Base-by-base conservation (phyloP, 2,329 filamentous ascomycete species). In the Trichoderma atrobrunneum region DNA sequence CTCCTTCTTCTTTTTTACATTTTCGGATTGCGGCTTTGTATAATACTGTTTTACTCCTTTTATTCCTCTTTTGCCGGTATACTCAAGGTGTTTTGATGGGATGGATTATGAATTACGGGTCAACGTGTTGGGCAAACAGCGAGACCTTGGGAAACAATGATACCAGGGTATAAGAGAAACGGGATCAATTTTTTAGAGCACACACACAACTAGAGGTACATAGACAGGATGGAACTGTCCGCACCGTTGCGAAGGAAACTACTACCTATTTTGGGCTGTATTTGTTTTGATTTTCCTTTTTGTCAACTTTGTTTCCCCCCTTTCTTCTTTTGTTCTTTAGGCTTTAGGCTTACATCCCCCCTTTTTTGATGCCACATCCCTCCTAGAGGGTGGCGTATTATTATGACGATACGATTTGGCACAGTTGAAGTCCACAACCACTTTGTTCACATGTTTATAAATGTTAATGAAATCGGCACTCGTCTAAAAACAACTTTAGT, bases 71-170 rank as follows among this genome's bases (percentile, higher is more conserved):
- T 32, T 48, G 66, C 43, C 28, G 56, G 66, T 61, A 61, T 62
- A 54, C 32, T 57, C 43, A 36, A n/a, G 57, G 66, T 69, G 66
- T 69, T 69, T 48, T 54, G 12, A 30, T 26, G 57, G 57, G 66
- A 69, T 36, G 66, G 66, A 62, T 62, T 36, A 69, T 69, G 66
- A 62, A 69, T 60, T 68, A 68, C 26, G 66, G 56, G 57, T 67
- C 36, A 61, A 30, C 51, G 57, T 30, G 66, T 61, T 30, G 39
- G 66, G 66, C 66, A 61, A 68, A 61, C 16, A 39, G 32, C 51
- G 48, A 67, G 32, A 62, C 66, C 57, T 34, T 51, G 57, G 66
- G 57, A 26, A 26, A 10, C 43, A 60, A 34, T 69, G 66, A 68
- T 59, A 60, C 57, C 57, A 61, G 54, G 57, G 66, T 69, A 57